A percentile compares a stretch with the other conserved stretches of the same genome.
phyloP scores from a whole-genome alignment of 2,329 filamentous ascomycete species.

The Exophiala lecanii-corni region DNA sequence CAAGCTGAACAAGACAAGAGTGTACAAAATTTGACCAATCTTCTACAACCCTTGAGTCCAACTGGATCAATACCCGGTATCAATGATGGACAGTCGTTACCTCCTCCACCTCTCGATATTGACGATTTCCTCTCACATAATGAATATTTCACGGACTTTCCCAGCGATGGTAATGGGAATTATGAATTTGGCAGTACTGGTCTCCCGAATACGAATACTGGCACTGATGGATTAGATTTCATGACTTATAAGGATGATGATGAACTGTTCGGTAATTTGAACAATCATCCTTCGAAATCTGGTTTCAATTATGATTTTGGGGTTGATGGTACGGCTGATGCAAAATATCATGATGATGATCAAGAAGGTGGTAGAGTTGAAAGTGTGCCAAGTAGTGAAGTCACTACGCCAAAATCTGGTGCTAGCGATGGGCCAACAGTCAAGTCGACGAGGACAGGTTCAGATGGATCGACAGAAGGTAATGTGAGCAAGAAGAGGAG shows the following conservation, averaged over 20 bases:
- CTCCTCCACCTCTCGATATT: conserved; percentile 48
- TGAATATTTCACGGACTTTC: conserved; percentile 49
- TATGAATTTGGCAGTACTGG: conserved; percentile 25
- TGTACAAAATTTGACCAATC: conserved; percentile 67
- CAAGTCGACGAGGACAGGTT: no score
- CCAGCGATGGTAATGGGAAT: conserved; percentile 21
- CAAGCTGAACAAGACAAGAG: conserved; percentile 74
- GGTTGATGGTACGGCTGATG: conserved; percentile 18
- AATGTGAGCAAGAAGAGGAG: no score
- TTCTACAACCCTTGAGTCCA: conserved; percentile 75
- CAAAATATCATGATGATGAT: conserved; percentile 25
- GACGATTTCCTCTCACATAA: conserved; percentile 53
- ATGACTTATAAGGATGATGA: conserved; percentile 30
- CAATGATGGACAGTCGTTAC: conserved; percentile 36
- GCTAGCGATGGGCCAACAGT: conserved; percentile 4
- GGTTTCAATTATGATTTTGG: conserved; percentile 38
- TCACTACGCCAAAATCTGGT: conserved; percentile 35
- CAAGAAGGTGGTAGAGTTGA: conserved; percentile 34
- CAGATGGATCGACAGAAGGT: no score
- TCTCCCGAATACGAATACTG: conserved; percentile 23
- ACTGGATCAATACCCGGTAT: conserved; percentile 73
- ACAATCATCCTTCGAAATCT: conserved; percentile 27
- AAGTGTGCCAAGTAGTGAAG: conserved; percentile 42
- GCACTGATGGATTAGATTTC: conserved; percentile 21
- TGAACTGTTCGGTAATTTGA: conserved; percentile 40